These are phyloP conservation scores for Physaria fendleri DNA, from an alignment of 345 rosid species.

Conservation along the genomic window DNA sequence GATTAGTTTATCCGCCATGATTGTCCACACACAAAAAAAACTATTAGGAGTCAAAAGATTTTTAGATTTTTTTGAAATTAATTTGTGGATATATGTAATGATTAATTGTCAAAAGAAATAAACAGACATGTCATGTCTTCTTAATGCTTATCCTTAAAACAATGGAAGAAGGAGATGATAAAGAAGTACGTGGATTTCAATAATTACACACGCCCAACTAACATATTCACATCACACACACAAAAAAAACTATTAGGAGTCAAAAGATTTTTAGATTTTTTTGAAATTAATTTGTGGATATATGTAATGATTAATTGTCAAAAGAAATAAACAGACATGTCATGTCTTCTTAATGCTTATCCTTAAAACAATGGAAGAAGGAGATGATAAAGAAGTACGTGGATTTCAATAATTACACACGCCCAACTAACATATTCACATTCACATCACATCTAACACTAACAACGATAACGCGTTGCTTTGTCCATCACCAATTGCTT, in stretches of 20 bases:
- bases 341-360: conserved; percentile 17
- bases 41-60: not conserved
- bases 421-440: not conserved
- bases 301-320: conserved; percentile 13
- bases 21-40: not conserved
- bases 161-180: conserved; percentile 17
- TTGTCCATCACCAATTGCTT: not conserved
- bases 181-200: conserved; percentile 12
- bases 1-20: not conserved
- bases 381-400: conserved; percentile 21
- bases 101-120: conserved; percentile 15
- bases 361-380: conserved; percentile 14
- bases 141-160: conserved; percentile 27
- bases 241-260: not conserved
- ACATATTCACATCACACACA: not conserved
- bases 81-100: not conserved
- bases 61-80: not conserved
- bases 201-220: conserved; percentile 17
- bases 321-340: conserved; percentile 3
- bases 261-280: not conserved
- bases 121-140: conserved; percentile 1
- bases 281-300: not conserved
- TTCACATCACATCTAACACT: conserved; percentile 10
- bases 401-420: conserved; percentile 18
- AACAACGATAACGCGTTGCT: conserved; percentile 1